Conservation (phyloP, 2,329 filamentous ascomycete genomes). For the Cladosporium sp. region DNA sequence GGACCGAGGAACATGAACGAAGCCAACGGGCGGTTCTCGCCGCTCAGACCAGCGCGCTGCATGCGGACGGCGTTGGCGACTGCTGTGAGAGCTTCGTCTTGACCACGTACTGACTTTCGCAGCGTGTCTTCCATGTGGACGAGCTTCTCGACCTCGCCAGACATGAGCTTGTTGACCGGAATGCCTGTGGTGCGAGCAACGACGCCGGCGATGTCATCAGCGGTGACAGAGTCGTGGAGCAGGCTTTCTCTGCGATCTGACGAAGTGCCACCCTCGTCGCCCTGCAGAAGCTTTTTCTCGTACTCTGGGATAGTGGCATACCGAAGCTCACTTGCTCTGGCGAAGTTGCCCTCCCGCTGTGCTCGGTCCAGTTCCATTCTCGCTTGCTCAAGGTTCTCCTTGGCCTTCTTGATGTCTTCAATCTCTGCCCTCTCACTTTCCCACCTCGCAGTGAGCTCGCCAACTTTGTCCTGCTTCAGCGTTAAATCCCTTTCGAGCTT, state of each 20-base stretch:
- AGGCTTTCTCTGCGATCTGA: constrained; percentile 54
- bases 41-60: constrained; percentile 85
- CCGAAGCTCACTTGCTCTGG: constrained; percentile 78
- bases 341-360: constrained; percentile 83
- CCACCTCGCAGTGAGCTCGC: constrained; percentile 74
- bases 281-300: constrained; percentile 67
- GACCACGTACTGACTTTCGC: constrained; percentile 75
- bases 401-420: constrained; percentile 76
- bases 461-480: constrained; percentile 68
- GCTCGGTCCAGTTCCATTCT: constrained; percentile 80
- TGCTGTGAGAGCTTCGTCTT: constrained; percentile 86
- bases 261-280: constrained; percentile 33
- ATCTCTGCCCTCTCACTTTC: constrained; percentile 83
- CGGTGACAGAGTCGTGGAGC: constrained; percentile 89
- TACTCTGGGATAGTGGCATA: constrained; percentile 81
- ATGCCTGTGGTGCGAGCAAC: constrained; percentile 90
- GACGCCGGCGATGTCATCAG: constrained; percentile 88
- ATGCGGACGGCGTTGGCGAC: constrained; percentile 90
- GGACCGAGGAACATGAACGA: constrained; percentile 98
- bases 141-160: constrained; percentile 88
- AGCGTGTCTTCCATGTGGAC: constrained; percentile 93
- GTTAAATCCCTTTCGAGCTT: constrained; percentile 75
- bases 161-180: constrained; percentile 84
- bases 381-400: constrained; percentile 82
- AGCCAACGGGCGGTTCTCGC: constrained; percentile 83